These are phyloP conservation scores for Raffaelea ambrosiae DNA, from an alignment of 2,329 filamentous ascomycete genomes.

Conservation along the genomic window DNA sequence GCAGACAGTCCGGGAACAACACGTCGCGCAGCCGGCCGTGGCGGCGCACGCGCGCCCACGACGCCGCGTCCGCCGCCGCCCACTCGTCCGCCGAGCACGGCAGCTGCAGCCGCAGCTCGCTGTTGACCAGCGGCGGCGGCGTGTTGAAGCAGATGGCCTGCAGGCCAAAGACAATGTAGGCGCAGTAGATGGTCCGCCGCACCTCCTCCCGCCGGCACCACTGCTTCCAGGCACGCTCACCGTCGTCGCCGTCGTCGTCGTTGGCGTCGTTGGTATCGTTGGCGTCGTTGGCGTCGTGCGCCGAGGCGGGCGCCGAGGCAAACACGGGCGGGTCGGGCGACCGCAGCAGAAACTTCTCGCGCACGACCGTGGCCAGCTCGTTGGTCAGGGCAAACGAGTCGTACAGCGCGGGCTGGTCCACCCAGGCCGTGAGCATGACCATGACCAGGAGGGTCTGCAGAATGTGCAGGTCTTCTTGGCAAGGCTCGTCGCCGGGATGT, in stretches of 20 bases:
- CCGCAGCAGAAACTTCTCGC: not conserved
- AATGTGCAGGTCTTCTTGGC: not conserved
- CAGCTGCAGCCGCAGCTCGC: not conserved
- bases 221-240: not conserved
- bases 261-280: not conserved
- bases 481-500: not conserved
- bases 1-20: not conserved
- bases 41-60: not conserved
- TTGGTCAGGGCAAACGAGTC: conserved; percentile 3
- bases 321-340: too few species aligned
- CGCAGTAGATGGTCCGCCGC: conserved; percentile 2
- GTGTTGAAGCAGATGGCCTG: conserved; percentile 2
- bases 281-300: not conserved
- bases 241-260: not conserved
- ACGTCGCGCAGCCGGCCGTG: not conserved
- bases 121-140: not conserved
- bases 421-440: not conserved
- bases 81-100: conserved; percentile 1
- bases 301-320: too few species aligned
- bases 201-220: conserved; percentile 1
- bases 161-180: conserved; percentile 1
- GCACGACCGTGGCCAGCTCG: not conserved
- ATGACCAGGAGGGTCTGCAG: not conserved
- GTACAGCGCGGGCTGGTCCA: not conserved
- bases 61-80: not conserved